phyloP scores from a whole-genome alignment of 2,329 filamentous ascomycete species.

The Aspergillus oerlinghausenensis region DNA sequence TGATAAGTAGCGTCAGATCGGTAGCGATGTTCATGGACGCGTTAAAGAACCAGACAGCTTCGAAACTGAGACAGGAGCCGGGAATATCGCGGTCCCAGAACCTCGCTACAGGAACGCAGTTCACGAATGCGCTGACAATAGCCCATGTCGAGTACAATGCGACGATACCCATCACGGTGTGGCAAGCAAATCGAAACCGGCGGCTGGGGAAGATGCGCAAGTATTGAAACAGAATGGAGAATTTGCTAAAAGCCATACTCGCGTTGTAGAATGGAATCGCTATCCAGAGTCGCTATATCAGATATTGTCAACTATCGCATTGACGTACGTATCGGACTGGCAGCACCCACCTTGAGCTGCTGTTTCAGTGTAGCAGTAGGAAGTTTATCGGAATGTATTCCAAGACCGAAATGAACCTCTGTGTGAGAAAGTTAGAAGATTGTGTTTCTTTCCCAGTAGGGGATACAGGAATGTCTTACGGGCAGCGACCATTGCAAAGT shows the following conservation, averaged over 20 bases:
- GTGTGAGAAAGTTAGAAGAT: constrained; percentile 3
- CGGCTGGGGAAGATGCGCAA: constrained; percentile 40
- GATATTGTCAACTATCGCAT: background rate
- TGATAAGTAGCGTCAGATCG: constrained; percentile 38
- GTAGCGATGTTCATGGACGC: constrained; percentile 40
- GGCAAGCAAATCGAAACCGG: constrained; percentile 30
- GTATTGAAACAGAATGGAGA: constrained; percentile 45
- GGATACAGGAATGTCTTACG: constrained; percentile 14
- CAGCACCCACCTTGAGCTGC: constrained; percentile 24
- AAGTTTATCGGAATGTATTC: constrained; percentile 18
- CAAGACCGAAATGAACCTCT: constrained; percentile 27
- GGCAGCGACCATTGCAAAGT: constrained; percentile 25
- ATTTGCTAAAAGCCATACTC: constrained; percentile 36
- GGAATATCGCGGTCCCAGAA: constrained; percentile 36
- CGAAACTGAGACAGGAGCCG: constrained; percentile 37
- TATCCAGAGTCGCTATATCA: constrained; percentile 24
- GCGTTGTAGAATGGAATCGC: constrained; percentile 32
- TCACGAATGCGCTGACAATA: constrained; percentile 37
- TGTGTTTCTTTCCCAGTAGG: background rate
- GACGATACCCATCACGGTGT: constrained; percentile 29
- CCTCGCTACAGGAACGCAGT: constrained; percentile 38
- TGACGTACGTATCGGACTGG: background rate
- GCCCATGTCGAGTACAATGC: constrained; percentile 28
- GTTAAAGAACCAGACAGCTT: constrained; percentile 41
- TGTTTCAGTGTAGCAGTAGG: constrained; percentile 12